A percentile compares a stretch with the other conserved stretches of the same genome.
Conservation (phyloP, 164 flowering plant genomes). For the Nelumbo lutea region DNA sequence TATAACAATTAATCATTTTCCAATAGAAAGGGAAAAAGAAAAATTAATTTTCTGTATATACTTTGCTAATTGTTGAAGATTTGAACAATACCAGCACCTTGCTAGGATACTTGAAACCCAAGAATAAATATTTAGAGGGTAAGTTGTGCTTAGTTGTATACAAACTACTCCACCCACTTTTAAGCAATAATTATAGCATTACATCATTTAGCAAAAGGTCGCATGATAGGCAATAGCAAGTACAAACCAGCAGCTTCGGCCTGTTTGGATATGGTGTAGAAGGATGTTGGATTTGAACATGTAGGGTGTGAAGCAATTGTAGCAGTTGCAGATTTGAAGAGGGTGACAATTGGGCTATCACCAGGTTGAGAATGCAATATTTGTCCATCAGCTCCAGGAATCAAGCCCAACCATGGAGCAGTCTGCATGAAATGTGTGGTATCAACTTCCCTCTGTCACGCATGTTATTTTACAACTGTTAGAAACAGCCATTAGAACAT, state of each 20-base stretch:
- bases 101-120: no score
- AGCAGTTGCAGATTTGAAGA: conserved; percentile 73
- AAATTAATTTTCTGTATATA: no score
- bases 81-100: no score
- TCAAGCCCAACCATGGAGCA: conserved; percentile 94
- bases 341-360: conserved; percentile 77
- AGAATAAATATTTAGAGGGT: no score
- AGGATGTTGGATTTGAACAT: conserved; percentile 52
- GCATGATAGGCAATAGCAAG: neutral
- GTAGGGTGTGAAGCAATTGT: conserved; percentile 55
- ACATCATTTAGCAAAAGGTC: neutral
- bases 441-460: conserved; percentile 77
- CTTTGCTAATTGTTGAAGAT: no score
- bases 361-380: conserved; percentile 61
- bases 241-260: conserved; percentile 97
- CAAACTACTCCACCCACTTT: neutral
- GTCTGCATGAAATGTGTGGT: conserved; percentile 85
- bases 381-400: conserved; percentile 87
- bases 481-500: conserved; percentile 1
- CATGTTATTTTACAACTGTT: conserved; percentile 11
- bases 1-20: no score
- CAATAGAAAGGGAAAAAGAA: no score
- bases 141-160: neutral
- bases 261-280: conserved; percentile 78
- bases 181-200: neutral